These are phyloP conservation scores for Solanum infundibuliforme DNA, from an alignment of 257 asterid genomes.

Conservation along the genomic window DNA sequence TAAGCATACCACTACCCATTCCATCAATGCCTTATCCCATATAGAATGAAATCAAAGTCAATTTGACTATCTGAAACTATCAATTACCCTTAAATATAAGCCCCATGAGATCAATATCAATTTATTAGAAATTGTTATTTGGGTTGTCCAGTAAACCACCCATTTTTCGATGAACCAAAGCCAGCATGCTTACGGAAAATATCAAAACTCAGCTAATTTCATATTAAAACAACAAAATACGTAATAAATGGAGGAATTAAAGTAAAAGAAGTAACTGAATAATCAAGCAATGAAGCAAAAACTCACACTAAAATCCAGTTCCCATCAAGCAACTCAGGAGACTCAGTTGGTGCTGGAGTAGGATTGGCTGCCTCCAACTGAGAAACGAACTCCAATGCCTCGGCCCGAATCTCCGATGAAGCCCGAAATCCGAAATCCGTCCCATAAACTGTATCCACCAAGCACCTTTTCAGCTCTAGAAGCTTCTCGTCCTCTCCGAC, in stretches of 20 bases:
- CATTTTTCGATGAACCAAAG: background rate
- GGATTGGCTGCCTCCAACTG: constrained; percentile 91
- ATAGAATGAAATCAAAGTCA: background rate
- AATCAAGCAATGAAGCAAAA: background rate
- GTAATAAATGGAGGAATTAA: background rate
- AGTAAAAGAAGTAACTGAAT: background rate
- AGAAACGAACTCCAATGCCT: constrained; percentile 66
- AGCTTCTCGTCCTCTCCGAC: constrained; percentile 28
- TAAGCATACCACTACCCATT: background rate
- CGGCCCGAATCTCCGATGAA: constrained; percentile 74
- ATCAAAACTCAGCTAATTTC: background rate
- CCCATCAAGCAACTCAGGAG: constrained; percentile 74
- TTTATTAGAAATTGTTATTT: background rate
- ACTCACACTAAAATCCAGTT: constrained; percentile 87
- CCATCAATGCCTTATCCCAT: background rate
- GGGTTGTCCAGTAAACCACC: background rate
- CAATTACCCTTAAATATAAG: background rate
- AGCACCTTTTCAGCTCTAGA: constrained; percentile 53
- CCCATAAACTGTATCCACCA: constrained; percentile 73
- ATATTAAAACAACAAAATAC: background rate
- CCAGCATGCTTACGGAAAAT: background rate
- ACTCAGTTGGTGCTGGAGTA: constrained; percentile 64
- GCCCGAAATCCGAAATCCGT: constrained; percentile 74
- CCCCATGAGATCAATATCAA: background rate
- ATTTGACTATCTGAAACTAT: background rate